phyloP scores from a whole-genome alignment of 805 yeast species.

The Schizosaccharomyces osmophilus region DNA sequence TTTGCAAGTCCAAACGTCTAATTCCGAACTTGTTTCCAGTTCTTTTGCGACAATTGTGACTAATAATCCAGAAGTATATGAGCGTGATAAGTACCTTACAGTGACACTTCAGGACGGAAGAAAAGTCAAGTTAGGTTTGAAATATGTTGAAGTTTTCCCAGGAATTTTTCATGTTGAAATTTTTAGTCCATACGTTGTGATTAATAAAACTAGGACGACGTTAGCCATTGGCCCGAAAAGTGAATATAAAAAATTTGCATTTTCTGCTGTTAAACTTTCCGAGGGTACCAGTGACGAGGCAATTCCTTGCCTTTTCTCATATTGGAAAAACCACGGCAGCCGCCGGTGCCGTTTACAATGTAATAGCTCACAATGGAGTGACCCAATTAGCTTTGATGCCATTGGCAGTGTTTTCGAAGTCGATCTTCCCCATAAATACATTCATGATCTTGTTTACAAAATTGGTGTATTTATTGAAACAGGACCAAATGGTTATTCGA shows the following conservation, averaged over 20 bases:
- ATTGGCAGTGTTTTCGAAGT: conserved; percentile 57
- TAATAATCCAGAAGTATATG: conserved; percentile 29
- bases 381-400: conserved; percentile 63
- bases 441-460: conserved; percentile 28
- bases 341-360: conserved; percentile 44
- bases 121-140: conserved; percentile 33
- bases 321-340: conserved; percentile 32
- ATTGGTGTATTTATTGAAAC: conserved; percentile 54
- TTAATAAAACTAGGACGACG: conserved; percentile 25
- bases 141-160: conserved; percentile 25
- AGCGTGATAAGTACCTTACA: conserved; percentile 27
- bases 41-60: conserved; percentile 45
- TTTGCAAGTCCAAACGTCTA: conserved; percentile 31
- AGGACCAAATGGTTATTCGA: conserved; percentile 61
- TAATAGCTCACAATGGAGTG: conserved; percentile 48
- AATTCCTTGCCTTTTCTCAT: conserved; percentile 66
- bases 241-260: conserved; percentile 39
- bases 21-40: conserved; percentile 35
- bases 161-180: conserved; percentile 39
- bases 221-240: conserved; percentile 11
- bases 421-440: conserved; percentile 15
- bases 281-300: conserved; percentile 16
- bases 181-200: conserved; percentile 63
- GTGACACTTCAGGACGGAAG: conserved; percentile 44
- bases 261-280: conserved; percentile 30